A percentile compares a stretch with the other conserved stretches of the same genome.
Conservation (phyloP, 257 asterid genomes). For the Datura wrightii region DNA sequence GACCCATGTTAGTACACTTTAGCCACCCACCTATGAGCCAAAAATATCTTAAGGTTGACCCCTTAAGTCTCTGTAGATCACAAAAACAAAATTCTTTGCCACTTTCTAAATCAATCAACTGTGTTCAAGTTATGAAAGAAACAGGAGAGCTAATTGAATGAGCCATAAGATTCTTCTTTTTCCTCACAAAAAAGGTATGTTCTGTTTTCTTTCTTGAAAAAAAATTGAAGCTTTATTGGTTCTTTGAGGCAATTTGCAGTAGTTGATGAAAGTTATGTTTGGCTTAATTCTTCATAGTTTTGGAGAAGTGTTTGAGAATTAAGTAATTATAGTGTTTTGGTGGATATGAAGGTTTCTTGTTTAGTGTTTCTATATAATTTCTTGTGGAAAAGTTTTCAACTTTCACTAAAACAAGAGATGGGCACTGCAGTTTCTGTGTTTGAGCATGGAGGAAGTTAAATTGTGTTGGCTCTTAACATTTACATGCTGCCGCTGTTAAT, state of each 20-base stretch:
- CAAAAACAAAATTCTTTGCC: conserved; percentile 33
- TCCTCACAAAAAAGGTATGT: conserved; percentile 26
- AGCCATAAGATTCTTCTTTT: background rate
- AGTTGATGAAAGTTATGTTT: background rate
- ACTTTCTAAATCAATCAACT: background rate
- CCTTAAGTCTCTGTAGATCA: conserved; percentile 27
- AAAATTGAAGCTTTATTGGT: conserved; percentile 4
- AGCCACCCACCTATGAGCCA: conserved; percentile 32
- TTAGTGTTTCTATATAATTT: background rate
- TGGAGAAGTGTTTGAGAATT: background rate
- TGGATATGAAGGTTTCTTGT: background rate
- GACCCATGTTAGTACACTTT: conserved; percentile 3
- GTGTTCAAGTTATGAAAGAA: background rate
- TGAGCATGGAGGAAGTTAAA: background rate
- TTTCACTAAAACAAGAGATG: background rate
- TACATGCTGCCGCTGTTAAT: background rate
- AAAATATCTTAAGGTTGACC: conserved; percentile 40
- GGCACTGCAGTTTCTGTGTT: background rate
- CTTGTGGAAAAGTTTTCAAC: background rate
- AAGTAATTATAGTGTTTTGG: background rate
- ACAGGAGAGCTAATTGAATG: background rate
- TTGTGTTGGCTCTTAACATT: background rate
- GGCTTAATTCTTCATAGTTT: background rate
- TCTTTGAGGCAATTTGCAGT: background rate
- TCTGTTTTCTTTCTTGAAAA: background rate